phyloP scores from a whole-genome alignment of 1,139 yeast genomes.

The Pneumocystis wakefieldiae region DNA sequence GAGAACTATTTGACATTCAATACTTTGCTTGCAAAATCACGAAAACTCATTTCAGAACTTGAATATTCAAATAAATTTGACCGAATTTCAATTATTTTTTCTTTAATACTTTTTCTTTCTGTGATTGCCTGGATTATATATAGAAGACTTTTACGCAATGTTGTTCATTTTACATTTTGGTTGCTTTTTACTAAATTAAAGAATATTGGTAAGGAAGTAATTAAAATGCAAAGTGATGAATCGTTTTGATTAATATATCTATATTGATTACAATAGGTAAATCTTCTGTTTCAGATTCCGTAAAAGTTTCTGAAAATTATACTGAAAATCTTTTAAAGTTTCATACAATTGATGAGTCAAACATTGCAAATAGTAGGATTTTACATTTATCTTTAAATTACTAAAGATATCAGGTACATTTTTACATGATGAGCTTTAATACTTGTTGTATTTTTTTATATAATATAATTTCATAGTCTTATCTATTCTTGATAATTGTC shows the following conservation, averaged over 20 bases:
- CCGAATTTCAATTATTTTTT: conserved; percentile 41
- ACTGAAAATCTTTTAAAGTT: background rate
- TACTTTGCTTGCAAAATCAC: conserved; percentile 39
- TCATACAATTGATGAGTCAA: background rate
- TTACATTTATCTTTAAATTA: background rate
- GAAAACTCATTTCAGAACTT: conserved; percentile 42
- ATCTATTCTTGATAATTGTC: background rate
- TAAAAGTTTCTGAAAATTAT: background rate
- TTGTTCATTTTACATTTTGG: background rate
- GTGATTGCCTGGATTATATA: background rate
- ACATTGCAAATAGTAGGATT: background rate
- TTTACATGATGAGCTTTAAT: background rate
- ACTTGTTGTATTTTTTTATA: background rate
- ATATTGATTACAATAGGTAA: background rate
- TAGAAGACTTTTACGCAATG: background rate
- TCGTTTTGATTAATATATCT: background rate
- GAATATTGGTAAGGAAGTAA: background rate
- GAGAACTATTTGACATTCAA: conserved; percentile 40
- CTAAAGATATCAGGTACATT: background rate
- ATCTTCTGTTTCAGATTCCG: background rate
- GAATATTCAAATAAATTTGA: conserved; percentile 54
- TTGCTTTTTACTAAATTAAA: background rate
- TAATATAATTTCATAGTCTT: background rate
- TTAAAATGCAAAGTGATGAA: background rate
- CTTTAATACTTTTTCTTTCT: conserved; percentile 33